Conservation (phyloP, 805 yeast species). For the Myxozyma mucilagina region DNA sequence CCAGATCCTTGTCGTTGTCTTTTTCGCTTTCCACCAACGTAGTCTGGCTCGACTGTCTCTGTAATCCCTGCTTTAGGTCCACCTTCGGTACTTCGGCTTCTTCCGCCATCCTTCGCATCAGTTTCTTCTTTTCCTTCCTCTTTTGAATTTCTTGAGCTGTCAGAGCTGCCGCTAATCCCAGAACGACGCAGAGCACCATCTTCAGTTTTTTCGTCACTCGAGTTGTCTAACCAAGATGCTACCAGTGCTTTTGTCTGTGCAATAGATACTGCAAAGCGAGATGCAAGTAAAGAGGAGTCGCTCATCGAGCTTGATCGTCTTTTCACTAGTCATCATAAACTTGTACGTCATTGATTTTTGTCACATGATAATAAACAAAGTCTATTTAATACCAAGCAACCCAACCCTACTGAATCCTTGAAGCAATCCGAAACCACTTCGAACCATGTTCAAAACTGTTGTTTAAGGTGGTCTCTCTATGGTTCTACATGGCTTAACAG, state of each 20-base stretch:
- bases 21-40: background rate
- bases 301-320: background rate
- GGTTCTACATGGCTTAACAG: too few relatives aligned
- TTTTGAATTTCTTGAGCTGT: background rate
- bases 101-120: background rate
- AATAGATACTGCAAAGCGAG: constrained; percentile 37
- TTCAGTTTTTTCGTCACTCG: background rate
- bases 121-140: constrained; percentile 4
- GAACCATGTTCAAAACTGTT: background rate
- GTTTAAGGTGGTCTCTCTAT: too few relatives aligned
- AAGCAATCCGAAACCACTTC: background rate
- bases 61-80: background rate
- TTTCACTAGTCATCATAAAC: background rate
- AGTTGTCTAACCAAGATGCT: constrained; percentile 34
- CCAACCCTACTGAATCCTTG: background rate
- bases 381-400: background rate
- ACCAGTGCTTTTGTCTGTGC: constrained; percentile 32
- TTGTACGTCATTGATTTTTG: too few relatives aligned
- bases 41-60: background rate
- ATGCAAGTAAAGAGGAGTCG: constrained; percentile 28
- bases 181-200: constrained; percentile 9
- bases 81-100: background rate
- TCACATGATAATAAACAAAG: too few relatives aligned
- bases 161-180: constrained; percentile 3
- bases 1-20: background rate